phyloP scores from a whole-genome alignment of 2,329 filamentous ascomycete species.

The Aureobasidium lini region DNA sequence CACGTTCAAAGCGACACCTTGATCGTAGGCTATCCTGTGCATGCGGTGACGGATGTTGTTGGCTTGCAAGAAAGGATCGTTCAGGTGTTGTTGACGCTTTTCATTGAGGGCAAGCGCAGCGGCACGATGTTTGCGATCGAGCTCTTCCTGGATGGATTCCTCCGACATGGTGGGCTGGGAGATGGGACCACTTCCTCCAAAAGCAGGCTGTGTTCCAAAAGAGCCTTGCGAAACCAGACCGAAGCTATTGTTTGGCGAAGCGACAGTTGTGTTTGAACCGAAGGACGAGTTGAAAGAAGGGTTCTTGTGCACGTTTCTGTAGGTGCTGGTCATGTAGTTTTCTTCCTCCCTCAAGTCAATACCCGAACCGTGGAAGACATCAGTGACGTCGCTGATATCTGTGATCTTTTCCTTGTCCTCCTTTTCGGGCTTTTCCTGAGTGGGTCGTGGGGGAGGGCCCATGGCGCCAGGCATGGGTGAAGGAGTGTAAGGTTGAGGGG shows the following conservation, averaged over 20 bases:
- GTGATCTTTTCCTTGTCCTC: conserved; percentile 52
- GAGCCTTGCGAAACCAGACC: conserved; percentile 36
- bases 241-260: conserved; percentile 39
- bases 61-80: conserved; percentile 64
- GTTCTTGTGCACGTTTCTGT: conserved; percentile 26
- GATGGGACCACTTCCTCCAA: conserved; percentile 30
- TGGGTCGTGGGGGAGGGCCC: conserved; percentile 56
- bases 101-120: conserved; percentile 56
- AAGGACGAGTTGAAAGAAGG: conserved; percentile 21
- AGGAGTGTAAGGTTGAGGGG: conserved; percentile 40
- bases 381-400: conserved; percentile 65
- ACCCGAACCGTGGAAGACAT: conserved; percentile 75
- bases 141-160: conserved; percentile 57
- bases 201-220: conserved; percentile 29
- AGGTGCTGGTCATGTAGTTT: conserved; percentile 65
- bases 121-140: conserved; percentile 58
- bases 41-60: conserved; percentile 48
- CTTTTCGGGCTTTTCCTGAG: conserved; percentile 43
- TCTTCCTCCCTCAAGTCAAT: conserved; percentile 85
- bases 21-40: conserved; percentile 51
- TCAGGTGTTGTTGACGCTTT: conserved; percentile 60
- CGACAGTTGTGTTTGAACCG: conserved; percentile 27
- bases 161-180: conserved; percentile 55
- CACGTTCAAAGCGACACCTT: conserved; percentile 52
- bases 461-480: conserved; percentile 41